Evolutionary conservation across 495 filamentous ascomycete species (phyloP).

Genomic region (Penicillium nucicola): DNA sequence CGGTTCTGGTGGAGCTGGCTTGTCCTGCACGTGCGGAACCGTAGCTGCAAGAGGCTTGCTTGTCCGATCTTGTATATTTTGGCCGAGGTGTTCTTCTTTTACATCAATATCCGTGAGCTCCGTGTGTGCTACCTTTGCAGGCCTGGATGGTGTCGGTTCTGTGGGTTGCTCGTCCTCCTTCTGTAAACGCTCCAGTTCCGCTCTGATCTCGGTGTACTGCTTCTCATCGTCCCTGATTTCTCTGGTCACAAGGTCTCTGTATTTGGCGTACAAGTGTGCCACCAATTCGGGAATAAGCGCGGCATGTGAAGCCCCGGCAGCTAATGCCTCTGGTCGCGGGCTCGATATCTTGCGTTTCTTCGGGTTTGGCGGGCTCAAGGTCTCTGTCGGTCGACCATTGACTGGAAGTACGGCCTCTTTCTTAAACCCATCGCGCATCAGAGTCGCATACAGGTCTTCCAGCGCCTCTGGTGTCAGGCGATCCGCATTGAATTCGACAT

Average conservation of each 20-base stretch:
- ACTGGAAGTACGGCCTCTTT: constrained; percentile 11
- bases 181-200: constrained; percentile 68
- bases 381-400: constrained; percentile 31
- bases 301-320: constrained; percentile 58
- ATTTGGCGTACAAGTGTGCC: constrained; percentile 68
- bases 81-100: constrained; percentile 23
- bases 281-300: constrained; percentile 67
- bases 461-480: constrained; percentile 77
- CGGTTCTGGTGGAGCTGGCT: constrained; percentile 8
- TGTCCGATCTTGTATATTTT: constrained; percentile 5
- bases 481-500: constrained; percentile 64
- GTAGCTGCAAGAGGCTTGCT: constrained; percentile 1
- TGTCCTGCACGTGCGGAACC: constrained; percentile 8
- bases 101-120: constrained; percentile 40
- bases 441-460: constrained; percentile 68
- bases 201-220: constrained; percentile 56
- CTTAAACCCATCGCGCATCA: constrained; percentile 70
- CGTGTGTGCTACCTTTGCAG: constrained; percentile 17
- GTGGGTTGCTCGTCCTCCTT: constrained; percentile 50
- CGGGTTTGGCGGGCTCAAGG: constrained; percentile 40
- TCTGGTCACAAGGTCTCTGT: constrained; percentile 61
- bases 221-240: constrained; percentile 75
- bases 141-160: constrained; percentile 1
- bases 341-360: constrained; percentile 73
- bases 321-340: constrained; percentile 55